A percentile compares a stretch with the other conserved stretches of the same genome.
phyloP scores from a whole-genome alignment of 2,329 filamentous ascomycete species.

The Diaporthe sp. region DNA sequence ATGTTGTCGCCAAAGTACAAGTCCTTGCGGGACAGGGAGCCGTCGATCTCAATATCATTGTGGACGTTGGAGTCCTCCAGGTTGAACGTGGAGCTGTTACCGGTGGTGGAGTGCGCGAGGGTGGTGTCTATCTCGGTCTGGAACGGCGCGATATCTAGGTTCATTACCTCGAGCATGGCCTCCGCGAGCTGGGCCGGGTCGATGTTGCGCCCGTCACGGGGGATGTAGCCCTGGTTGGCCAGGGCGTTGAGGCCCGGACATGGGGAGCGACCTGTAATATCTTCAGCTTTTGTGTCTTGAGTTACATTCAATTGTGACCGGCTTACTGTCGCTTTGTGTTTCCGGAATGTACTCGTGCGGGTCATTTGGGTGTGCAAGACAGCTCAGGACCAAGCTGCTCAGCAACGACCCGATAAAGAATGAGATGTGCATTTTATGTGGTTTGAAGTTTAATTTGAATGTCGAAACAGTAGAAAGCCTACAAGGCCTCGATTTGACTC shows the following conservation, averaged over 20 bases:
- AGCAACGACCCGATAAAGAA: background rate
- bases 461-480: background rate
- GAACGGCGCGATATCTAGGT: constrained; percentile 42
- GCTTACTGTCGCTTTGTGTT: constrained; percentile 14
- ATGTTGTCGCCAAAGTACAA: constrained; percentile 28
- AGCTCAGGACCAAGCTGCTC: background rate
- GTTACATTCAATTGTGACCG: too few species aligned
- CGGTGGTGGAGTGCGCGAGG: constrained; percentile 36
- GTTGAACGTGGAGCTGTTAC: constrained; percentile 38
- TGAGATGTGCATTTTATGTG: background rate
- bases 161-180: constrained; percentile 42
- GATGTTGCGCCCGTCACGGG: constrained; percentile 44
- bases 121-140: constrained; percentile 44
- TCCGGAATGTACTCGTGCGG: constrained; percentile 9
- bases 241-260: constrained; percentile 51
- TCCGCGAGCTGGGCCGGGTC: constrained; percentile 40
- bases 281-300: constrained; percentile 5
- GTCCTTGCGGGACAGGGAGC: constrained; percentile 44
- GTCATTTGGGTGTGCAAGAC: background rate
- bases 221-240: constrained; percentile 51
- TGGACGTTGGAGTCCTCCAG: constrained; percentile 37
- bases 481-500: too few species aligned
- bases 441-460: background rate
- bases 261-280: constrained; percentile 38
- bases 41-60: constrained; percentile 38